Evolutionary conservation across 441 rosid genomes (phyloP).

Genomic region (Bruguiera hainesii): DNA sequence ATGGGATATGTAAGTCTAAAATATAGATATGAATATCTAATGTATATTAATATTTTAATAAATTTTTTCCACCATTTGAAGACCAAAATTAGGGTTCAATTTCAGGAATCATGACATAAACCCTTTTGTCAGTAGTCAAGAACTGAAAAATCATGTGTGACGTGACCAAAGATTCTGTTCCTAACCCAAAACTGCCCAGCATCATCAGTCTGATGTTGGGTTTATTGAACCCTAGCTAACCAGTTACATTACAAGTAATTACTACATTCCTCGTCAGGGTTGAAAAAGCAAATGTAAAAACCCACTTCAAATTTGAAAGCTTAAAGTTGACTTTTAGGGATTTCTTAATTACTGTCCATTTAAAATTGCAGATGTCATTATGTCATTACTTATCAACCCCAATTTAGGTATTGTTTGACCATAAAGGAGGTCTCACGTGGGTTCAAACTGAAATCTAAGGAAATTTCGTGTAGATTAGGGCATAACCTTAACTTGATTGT

Average conservation of each 20-base stretch:
- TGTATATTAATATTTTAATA: not conserved
- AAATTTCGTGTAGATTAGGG: constrained; percentile 32
- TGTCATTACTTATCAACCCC: constrained; percentile 33
- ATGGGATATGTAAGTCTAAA: too few relatives aligned
- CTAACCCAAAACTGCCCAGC: constrained; percentile 34
- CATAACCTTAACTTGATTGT: constrained; percentile 34
- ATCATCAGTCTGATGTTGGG: constrained; percentile 32
- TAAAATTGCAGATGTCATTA: constrained; percentile 22
- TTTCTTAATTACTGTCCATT: constrained; percentile 19
- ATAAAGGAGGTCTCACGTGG: constrained; percentile 33
- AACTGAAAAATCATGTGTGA: constrained; percentile 52
- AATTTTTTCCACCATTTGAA: constrained; percentile 9
- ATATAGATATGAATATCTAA: too few relatives aligned
- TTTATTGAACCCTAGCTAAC: constrained; percentile 33
- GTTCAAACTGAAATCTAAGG: constrained; percentile 21
- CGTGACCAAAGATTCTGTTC: constrained; percentile 70
- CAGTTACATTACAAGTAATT: not conserved
- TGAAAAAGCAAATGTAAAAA: constrained; percentile 5
- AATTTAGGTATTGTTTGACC: constrained; percentile 33
- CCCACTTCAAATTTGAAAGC: constrained; percentile 11
- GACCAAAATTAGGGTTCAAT: constrained; percentile 27
- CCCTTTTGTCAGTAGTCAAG: constrained; percentile 42
- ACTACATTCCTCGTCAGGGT: not conserved
- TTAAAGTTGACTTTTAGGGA: constrained; percentile 18
- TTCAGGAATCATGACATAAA: constrained; percentile 36